Percentiles rank a stretch among this genome's conserved stretches.
Evolutionary conservation across 805 yeast species (phyloP).

Genomic region (Saccharomycopsis olivae): DNA sequence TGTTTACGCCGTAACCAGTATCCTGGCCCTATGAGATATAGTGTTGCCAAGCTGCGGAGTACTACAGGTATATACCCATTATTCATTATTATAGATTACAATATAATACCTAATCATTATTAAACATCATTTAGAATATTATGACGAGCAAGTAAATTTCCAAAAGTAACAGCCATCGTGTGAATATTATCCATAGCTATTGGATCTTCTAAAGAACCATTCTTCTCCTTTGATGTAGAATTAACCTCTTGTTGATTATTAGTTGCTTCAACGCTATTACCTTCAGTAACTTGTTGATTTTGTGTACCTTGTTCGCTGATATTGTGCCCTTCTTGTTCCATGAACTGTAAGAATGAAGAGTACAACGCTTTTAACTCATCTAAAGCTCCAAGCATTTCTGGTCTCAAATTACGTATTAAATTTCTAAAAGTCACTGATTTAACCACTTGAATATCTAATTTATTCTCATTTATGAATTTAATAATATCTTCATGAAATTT

Average conservation of each 20-base stretch:
- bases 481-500: constrained; percentile 41
- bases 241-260: constrained; percentile 38
- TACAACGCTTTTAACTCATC: constrained; percentile 35
- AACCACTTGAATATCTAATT: constrained; percentile 35
- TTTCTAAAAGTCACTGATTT: constrained; percentile 41
- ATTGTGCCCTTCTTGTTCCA: constrained; percentile 27
- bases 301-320: neutral
- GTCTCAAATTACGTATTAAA: constrained; percentile 36
- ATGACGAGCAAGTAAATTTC: neutral
- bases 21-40: too few species aligned
- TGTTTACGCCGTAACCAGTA: too few species aligned
- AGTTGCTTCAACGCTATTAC: neutral
- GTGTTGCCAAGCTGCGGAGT: too few species aligned
- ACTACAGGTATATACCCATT: too few species aligned
- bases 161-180: constrained; percentile 1
- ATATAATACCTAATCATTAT: too few species aligned
- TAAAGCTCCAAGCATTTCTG: constrained; percentile 37
- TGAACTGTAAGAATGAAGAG: constrained; percentile 34
- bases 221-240: constrained; percentile 45
- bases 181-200: constrained; percentile 1
- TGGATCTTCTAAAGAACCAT: neutral
- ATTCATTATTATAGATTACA: too few species aligned
- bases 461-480: constrained; percentile 40
- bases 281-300: neutral
- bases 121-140: neutral